Conservation (phyloP, 306 rosid species). For the Dicorynia guianensis region DNA sequence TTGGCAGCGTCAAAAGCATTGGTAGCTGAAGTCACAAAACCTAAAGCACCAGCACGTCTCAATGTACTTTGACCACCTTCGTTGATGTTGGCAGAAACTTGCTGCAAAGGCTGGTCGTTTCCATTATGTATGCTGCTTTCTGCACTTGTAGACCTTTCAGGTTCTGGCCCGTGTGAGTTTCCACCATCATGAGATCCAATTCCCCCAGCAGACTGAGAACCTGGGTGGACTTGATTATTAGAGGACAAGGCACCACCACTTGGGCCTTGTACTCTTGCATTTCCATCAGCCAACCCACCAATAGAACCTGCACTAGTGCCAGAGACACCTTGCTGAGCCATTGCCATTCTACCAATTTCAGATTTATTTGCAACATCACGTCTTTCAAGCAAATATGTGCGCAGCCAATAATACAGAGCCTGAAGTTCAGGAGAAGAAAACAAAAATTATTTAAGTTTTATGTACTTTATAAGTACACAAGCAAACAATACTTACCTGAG, state of each 20-base stretch:
- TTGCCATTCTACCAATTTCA: conserved; percentile 83
- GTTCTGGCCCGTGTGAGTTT: conserved; percentile 87
- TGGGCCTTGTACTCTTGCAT: conserved; percentile 80
- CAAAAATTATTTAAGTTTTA: conserved; percentile 33
- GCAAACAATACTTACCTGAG: conserved; percentile 70
- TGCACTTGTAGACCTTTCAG: conserved; percentile 88
- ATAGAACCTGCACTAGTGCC: conserved; percentile 70
- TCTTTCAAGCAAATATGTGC: conserved; percentile 95
- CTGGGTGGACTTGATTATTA: conserved; percentile 83
- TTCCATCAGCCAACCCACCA: conserved; percentile 85
- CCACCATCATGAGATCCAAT: conserved; percentile 92
- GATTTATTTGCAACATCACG: conserved; percentile 99
- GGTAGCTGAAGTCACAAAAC: conserved; percentile 92
- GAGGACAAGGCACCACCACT: conserved; percentile 64
- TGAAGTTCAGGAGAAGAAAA: conserved; percentile 48
- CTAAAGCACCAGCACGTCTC: conserved; percentile 89
- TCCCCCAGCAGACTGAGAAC: conserved; percentile 76
- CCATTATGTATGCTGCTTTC: conserved; percentile 80
- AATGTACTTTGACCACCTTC: conserved; percentile 87
- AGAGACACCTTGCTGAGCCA: conserved; percentile 86
- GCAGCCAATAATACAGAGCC: conserved; percentile 99
- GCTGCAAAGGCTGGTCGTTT: conserved; percentile 83
- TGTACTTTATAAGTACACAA: conserved; percentile 14
- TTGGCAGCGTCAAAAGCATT: conserved; percentile 99
- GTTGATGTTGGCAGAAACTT: conserved; percentile 75